phyloP scores from a whole-genome alignment of 257 asterid genomes.

The Ilex asprella region DNA sequence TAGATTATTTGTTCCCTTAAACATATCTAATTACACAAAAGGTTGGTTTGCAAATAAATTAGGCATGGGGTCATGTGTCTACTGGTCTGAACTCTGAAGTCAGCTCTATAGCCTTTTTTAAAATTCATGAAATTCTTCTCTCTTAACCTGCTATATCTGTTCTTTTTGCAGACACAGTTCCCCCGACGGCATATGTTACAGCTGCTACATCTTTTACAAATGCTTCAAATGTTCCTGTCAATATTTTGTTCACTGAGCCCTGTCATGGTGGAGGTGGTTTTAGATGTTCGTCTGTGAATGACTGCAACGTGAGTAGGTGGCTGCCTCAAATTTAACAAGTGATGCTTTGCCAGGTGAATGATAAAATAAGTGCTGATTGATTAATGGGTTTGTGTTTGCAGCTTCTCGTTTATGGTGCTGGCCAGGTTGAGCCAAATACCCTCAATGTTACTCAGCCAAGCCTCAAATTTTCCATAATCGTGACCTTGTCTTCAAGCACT shows the following conservation, averaged over 20 bases:
- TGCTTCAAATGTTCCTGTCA: slow-evolving; percentile 56
- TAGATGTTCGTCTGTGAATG: slow-evolving; percentile 52
- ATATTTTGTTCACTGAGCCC: slow-evolving; percentile 66
- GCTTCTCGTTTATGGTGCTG: slow-evolving; percentile 90
- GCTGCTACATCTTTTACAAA: slow-evolving; percentile 53
- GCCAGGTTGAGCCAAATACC: slow-evolving; percentile 60
- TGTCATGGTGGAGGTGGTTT: slow-evolving; percentile 72
- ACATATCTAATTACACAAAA: no score
- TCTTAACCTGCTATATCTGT: slow-evolving; percentile 4
- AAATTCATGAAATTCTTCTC: not conserved
- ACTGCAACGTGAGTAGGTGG: slow-evolving; percentile 83
- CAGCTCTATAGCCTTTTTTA: no score
- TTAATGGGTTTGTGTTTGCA: slow-evolving; percentile 21
- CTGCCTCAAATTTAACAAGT: slow-evolving; percentile 18
- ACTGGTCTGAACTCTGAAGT: no score
- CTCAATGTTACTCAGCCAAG: slow-evolving; percentile 45
- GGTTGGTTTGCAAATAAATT: no score
- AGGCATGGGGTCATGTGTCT: no score
- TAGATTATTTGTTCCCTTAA: no score
- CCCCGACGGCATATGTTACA: slow-evolving; percentile 65
- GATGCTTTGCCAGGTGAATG: not conserved
- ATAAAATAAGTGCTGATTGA: slow-evolving; percentile 4
- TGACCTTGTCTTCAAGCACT: slow-evolving; percentile 47
- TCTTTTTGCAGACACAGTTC: slow-evolving; percentile 59
- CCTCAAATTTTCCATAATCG: slow-evolving; percentile 51